Evolutionary conservation across 345 rosid species (phyloP), one percentile per base, ranked within the genome.

Genomic region (Sisymbrium irio): DNA sequence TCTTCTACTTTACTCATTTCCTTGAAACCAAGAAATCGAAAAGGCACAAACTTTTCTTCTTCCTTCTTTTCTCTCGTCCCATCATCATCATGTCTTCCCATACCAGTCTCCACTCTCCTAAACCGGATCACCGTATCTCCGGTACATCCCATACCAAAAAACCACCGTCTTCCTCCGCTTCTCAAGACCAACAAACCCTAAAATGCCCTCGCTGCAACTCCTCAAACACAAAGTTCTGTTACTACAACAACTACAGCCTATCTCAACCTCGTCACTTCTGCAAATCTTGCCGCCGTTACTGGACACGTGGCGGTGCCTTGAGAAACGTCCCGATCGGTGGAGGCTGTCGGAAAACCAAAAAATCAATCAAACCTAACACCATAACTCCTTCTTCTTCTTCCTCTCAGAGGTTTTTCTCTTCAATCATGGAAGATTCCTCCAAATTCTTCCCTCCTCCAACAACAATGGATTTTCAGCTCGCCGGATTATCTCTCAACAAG

Each of bases 201-300:
- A 91, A 85, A 84, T 91, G 97, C 41, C 97, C 97, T 2, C 79
- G 97, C 30, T 91, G 97, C 55, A 93, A 89, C 85, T 91, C 97
- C 0, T 80, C 91, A 61, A 91, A 89, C 87, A 91, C 97, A 57
- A 91, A 89, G 78, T 89, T 89, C 88, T 89, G 97, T 77, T 91
- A 91, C 86, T 91, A 85, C 89, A 91, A 91, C 87, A 91, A 91
- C 81, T 91, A 91, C 87, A 88, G 91, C 80, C 90, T 90, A 54
- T 77, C 85, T 15, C 97, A 90, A 69, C 97, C 97, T 6, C 83
- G 97, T 54, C 89, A 91, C 85, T 91, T 91, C 74, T 91, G 97
- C 83, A 91, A 91, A 85, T 81, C 92, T 36, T 91, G 97, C 27
- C 74, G 95, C 18, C 81, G 97, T 65, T 91, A 91, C 83, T 91